Conservation (phyloP, 768 basidiomycete species). For the Pleurotus ostreatus region DNA sequence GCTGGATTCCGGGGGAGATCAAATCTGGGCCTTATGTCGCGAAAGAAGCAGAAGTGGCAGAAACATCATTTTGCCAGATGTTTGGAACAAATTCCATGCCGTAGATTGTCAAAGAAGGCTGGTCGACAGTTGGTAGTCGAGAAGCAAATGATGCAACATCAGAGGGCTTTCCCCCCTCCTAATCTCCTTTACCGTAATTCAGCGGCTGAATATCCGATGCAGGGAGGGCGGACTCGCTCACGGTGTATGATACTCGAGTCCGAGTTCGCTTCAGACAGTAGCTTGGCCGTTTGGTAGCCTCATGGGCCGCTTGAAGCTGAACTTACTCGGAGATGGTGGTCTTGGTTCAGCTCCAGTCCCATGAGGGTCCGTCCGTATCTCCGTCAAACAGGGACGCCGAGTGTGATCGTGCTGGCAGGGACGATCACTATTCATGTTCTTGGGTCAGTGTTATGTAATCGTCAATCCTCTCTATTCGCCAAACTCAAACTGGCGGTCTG, state of each 20-base stretch:
- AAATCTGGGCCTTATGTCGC: conserved; percentile 3
- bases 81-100: conserved; percentile 8
- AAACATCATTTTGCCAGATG: conserved; percentile 4
- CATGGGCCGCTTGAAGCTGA: background rate
- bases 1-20: background rate
- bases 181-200: conserved; percentile 1
- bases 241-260: no score
- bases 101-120: conserved; percentile 6
- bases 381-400: background rate
- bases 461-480: background rate
- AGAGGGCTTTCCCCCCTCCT: conserved; percentile 6
- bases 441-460: background rate
- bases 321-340: background rate
- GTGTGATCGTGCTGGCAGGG: background rate
- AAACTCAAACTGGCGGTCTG: background rate
- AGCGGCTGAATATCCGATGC: conserved; percentile 1
- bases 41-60: conserved; percentile 1
- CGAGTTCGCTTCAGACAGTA: background rate
- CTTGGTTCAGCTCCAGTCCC: no score
- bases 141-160: conserved; percentile 8
- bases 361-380: no score
- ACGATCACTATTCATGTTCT: background rate
- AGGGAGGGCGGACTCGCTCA: background rate
- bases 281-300: conserved; percentile 3
- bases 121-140: conserved; percentile 6